Evolutionary conservation across 345 rosid species (phyloP).

Genomic region (Hibiscus mutabilis): DNA sequence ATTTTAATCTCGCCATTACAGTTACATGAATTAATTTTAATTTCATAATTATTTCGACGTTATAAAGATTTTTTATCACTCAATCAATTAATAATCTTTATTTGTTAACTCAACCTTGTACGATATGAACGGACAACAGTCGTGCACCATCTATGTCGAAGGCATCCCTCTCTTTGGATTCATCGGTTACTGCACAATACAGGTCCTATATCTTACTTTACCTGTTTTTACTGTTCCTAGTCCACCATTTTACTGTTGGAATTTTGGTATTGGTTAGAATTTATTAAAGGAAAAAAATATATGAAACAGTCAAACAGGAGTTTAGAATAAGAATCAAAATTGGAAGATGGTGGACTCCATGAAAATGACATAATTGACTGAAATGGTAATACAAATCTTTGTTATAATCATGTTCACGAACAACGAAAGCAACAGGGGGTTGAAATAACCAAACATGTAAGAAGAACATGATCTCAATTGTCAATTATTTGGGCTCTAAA

Average conservation of each 20-base stretch:
- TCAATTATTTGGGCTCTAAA: background rate
- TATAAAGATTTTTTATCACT: no score
- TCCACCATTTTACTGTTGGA: background rate
- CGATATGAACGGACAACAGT: no score
- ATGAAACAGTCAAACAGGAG: background rate
- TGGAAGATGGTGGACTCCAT: background rate
- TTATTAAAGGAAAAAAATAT: background rate
- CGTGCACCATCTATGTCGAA: no score
- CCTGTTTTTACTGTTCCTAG: background rate
- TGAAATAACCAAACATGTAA: background rate
- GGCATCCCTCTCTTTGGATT: no score
- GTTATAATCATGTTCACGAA: background rate
- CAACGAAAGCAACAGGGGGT: background rate
- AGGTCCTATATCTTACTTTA: no score
- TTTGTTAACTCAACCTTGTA: no score
- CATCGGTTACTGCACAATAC: no score
- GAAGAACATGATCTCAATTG: background rate
- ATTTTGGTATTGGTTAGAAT: background rate
- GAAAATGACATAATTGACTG: background rate
- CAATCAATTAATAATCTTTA: no score
- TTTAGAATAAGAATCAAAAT: background rate
- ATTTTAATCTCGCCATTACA: no score
- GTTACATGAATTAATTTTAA: no score
- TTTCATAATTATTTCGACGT: no score
- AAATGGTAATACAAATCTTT: background rate